Conservation (phyloP, 176 grass and related monocot genomes). For the Triticum monococcum region DNA sequence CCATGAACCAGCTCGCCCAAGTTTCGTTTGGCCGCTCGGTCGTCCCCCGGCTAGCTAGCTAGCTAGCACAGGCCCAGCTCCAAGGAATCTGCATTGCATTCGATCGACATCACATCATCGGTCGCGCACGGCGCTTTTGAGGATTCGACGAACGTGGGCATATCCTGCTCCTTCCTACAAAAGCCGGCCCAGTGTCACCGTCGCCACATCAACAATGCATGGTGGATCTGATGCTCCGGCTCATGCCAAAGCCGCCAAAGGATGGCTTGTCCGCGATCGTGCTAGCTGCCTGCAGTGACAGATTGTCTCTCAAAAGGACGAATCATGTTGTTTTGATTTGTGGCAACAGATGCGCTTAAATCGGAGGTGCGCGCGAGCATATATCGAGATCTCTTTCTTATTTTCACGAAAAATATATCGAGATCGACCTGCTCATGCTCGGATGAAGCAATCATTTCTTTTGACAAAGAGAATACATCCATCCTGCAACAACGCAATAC, state of each 20-base stretch:
- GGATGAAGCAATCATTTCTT: background rate
- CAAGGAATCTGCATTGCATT: constrained; percentile 8
- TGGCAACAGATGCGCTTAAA: background rate
- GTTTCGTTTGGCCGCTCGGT: background rate
- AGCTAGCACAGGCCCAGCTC: background rate
- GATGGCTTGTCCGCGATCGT: background rate
- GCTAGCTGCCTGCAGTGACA: background rate
- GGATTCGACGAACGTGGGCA: constrained; percentile 1
- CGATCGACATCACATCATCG: background rate
- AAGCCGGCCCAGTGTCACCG: background rate
- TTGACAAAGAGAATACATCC: too few species aligned
- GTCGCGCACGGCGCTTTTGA: background rate
- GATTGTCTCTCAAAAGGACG: background rate
- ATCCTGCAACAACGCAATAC: too few species aligned
- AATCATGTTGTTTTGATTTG: background rate
- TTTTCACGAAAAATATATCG: background rate
- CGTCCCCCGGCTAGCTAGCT: background rate
- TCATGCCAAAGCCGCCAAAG: background rate
- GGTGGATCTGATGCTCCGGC: background rate
- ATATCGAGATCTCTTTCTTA: background rate
- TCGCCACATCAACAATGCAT: background rate
- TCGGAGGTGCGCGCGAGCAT: background rate
- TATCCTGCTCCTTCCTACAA: background rate
- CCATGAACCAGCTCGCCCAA: background rate
- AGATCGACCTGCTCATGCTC: background rate